A percentile compares a stretch with the other conserved stretches of the same genome.
Conservation (phyloP, 768 basidiomycete species). For the Tubosaeta sp. region DNA sequence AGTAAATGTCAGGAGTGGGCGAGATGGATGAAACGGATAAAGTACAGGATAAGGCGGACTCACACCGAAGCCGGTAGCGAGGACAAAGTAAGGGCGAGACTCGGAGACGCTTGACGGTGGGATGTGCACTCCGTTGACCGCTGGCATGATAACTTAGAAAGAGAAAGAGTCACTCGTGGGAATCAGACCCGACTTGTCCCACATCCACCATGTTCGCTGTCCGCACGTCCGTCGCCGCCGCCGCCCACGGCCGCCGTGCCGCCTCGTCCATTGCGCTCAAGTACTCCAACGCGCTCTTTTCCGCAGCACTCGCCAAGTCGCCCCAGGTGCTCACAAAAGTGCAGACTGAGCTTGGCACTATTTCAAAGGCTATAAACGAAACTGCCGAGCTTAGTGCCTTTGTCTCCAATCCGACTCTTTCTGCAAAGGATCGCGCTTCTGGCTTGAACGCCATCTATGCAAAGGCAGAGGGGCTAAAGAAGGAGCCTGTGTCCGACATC, state of each 20-base stretch:
- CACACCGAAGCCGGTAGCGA: conserved; percentile 54
- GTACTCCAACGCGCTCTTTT: conserved; percentile 80
- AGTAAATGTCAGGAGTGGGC: conserved; percentile 15
- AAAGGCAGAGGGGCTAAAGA: conserved; percentile 65
- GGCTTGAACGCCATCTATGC: conserved; percentile 67
- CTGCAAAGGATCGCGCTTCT: conserved; percentile 64
- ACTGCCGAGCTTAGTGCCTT: conserved; percentile 65
- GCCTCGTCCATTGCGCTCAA: conserved; percentile 76
- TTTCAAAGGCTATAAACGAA: conserved; percentile 66
- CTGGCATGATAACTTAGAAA: conserved; percentile 31
- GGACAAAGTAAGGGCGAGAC: conserved; percentile 39
- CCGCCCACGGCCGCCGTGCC: conserved; percentile 51
- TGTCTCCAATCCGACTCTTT: conserved; percentile 89
- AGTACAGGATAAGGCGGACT: conserved; percentile 30
- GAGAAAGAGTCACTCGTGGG: neutral
- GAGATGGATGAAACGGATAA: conserved; percentile 20
- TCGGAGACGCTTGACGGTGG: conserved; percentile 10
- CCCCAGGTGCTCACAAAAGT: conserved; percentile 80
- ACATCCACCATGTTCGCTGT: conserved; percentile 50
- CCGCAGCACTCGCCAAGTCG: conserved; percentile 79
- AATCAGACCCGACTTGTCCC: conserved; percentile 8
- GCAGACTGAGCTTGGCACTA: conserved; percentile 72
- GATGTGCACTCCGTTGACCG: conserved; percentile 18
- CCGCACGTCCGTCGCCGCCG: conserved; percentile 44
- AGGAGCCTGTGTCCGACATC: conserved; percentile 75